Evolutionary conservation across 2,329 filamentous ascomycete genomes (phyloP).

Genomic region (Pyrenophora seminiperda): DNA sequence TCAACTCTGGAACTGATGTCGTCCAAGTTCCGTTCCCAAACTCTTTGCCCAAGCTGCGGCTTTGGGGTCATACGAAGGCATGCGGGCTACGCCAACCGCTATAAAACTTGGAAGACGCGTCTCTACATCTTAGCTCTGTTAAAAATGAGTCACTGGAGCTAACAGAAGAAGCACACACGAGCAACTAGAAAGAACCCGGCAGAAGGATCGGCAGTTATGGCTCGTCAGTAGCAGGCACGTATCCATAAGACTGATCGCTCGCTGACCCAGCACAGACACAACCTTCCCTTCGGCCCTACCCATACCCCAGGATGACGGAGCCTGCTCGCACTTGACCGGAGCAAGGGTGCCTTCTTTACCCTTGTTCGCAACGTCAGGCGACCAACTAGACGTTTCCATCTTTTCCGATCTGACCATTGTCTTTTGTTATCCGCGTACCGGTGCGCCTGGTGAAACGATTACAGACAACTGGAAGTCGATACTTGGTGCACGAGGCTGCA

Average conservation of each 20-base stretch:
- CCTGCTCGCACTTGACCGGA: slow-evolving; percentile 46
- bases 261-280: slow-evolving; percentile 27
- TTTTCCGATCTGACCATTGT: slow-evolving; percentile 48
- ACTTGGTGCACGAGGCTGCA: slow-evolving; percentile 52
- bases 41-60: not conserved
- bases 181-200: slow-evolving; percentile 2
- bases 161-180: slow-evolving; percentile 3
- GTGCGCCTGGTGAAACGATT: slow-evolving; percentile 48
- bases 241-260: slow-evolving; percentile 3
- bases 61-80: slow-evolving; percentile 1
- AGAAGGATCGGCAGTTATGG: slow-evolving; percentile 16
- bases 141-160: not conserved
- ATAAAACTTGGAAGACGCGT: not conserved
- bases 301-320: slow-evolving; percentile 49
- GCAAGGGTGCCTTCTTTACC: slow-evolving; percentile 36
- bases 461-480: slow-evolving; percentile 51
- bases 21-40: slow-evolving; percentile 1
- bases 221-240: slow-evolving; percentile 22
- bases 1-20: not conserved
- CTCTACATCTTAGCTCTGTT: too few relatives aligned
- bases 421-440: slow-evolving; percentile 52
- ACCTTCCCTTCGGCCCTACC: slow-evolving; percentile 46
- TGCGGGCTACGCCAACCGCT: not conserved
- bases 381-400: slow-evolving; percentile 37
- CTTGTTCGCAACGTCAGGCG: slow-evolving; percentile 42